Conservation (phyloP, 495 filamentous ascomycete species). For the Elaphomyces granulatus region DNA sequence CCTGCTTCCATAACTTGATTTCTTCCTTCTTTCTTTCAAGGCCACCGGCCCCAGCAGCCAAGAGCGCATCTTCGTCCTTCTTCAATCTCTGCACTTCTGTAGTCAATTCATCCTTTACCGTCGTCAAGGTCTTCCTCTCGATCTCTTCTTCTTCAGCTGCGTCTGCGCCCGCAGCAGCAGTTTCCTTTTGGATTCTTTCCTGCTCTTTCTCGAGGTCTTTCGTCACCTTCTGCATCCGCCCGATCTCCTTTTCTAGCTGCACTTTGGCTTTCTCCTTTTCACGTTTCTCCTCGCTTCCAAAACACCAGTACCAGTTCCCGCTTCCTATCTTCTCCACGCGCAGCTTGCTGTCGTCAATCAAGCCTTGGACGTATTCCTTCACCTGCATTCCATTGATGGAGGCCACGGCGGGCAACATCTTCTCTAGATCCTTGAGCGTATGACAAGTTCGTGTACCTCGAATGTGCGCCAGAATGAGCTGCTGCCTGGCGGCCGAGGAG, state of each 20-base stretch:
- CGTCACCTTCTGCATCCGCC: conserved; percentile 30
- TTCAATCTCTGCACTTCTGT: conserved; percentile 15
- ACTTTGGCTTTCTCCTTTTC: conserved; percentile 32
- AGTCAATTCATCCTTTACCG: conserved; percentile 15
- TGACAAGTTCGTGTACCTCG: conserved; percentile 49
- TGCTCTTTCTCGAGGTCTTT: conserved; percentile 9
- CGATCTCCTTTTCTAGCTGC: conserved; percentile 39
- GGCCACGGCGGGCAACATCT: conserved; percentile 48
- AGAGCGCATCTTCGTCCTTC: conserved; percentile 3
- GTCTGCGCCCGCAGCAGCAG: conserved; percentile 6
- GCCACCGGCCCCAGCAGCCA: conserved; percentile 25
- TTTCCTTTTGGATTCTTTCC: conserved; percentile 11
- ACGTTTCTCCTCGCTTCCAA: conserved; percentile 47
- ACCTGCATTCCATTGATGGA: conserved; percentile 56
- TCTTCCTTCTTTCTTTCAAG: conserved; percentile 38
- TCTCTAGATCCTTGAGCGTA: conserved; percentile 64
- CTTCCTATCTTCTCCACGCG: conserved; percentile 67
- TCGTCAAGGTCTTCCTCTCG: conserved; percentile 13
- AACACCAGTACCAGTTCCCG: conserved; percentile 75
- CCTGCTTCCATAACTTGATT: conserved; percentile 27
- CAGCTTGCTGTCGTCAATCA: conserved; percentile 50
- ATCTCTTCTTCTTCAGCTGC: too few relatives aligned
- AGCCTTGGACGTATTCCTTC: conserved; percentile 51
- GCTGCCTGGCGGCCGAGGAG: conserved; percentile 44
- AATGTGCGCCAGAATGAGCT: conserved; percentile 48